A percentile compares a stretch with the other conserved stretches of the same genome.
These are phyloP conservation scores for Lipomyces mesembrius DNA, from an alignment of 805 yeast species.

Conservation along the genomic window DNA sequence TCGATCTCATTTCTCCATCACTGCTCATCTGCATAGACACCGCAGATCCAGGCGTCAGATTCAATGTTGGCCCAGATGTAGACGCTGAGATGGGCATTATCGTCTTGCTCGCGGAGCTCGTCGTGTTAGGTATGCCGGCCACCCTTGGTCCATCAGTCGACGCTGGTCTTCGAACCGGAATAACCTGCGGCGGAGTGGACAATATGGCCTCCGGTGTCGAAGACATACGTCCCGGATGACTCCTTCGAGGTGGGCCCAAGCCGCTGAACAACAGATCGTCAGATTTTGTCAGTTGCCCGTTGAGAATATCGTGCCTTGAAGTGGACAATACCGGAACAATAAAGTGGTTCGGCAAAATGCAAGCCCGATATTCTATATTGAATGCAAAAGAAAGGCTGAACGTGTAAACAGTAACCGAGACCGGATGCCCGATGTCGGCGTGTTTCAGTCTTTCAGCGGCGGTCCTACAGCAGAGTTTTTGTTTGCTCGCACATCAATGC, in stretches of 20 bases:
- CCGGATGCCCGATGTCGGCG: constrained; percentile 1
- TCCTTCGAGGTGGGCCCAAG: background rate
- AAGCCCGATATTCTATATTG: background rate
- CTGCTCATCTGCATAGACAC: constrained; percentile 15
- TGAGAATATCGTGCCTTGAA: too few relatives aligned
- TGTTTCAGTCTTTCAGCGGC: too few relatives aligned
- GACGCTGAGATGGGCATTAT: background rate
- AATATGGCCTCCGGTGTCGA: background rate
- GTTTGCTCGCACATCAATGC: too few relatives aligned
- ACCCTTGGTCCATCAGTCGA: background rate
- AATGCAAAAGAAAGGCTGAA: too few relatives aligned
- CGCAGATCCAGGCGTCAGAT: background rate
- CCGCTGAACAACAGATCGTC: too few relatives aligned
- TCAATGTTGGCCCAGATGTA: background rate
- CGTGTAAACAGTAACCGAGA: too few relatives aligned
- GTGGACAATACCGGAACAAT: background rate
- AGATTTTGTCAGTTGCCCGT: too few relatives aligned
- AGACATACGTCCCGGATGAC: background rate
- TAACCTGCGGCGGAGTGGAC: background rate
- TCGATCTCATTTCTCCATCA: constrained; percentile 20
- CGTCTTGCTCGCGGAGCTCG: background rate
- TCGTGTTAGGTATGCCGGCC: background rate
- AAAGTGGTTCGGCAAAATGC: background rate
- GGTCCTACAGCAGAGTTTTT: too few relatives aligned
- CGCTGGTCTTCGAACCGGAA: background rate